These are phyloP conservation scores for Sporothrix humicola DNA, from an alignment of 2,329 filamentous ascomycete species.

Conservation along the genomic window DNA sequence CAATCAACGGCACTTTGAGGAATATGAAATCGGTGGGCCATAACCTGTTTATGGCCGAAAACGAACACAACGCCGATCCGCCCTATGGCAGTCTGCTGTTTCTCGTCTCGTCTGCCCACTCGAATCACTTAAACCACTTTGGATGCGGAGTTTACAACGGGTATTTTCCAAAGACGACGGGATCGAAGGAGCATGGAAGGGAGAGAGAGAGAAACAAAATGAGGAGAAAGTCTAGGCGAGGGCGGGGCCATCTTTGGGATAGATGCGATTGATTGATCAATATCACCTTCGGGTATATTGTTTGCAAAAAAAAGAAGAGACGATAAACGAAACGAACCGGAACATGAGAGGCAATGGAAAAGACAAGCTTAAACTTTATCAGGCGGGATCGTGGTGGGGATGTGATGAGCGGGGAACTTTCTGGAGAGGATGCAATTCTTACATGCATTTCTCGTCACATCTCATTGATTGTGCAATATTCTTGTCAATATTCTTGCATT, in stretches of 20 bases:
- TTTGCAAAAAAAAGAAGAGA: slow-evolving; percentile 12
- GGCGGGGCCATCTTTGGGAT: neutral
- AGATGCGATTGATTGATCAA: too few relatives aligned
- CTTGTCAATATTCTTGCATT: neutral
- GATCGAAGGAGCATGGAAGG: neutral
- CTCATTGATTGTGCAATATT: neutral
- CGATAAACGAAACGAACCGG: neutral
- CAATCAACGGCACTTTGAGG: neutral
- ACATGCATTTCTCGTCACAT: neutral
- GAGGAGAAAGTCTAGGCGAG: slow-evolving; percentile 12
- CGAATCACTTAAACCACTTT: neutral
- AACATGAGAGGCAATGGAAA: neutral
- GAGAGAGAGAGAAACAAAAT: neutral
- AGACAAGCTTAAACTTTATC: too few relatives aligned
- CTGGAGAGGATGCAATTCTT: neutral
- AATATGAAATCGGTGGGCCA: too few relatives aligned
- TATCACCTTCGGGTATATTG: slow-evolving; percentile 1
- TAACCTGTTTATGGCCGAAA: too few relatives aligned
- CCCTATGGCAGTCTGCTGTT: neutral
- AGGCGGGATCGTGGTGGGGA: neutral
- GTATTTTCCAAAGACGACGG: neutral
- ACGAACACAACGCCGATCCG: neutral
- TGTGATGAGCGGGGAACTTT: neutral
- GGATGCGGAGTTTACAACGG: neutral
- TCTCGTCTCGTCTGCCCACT: neutral